These are phyloP conservation scores for Botrytis elliptica DNA, from an alignment of 2,329 filamentous ascomycete species.

Conservation along the genomic window DNA sequence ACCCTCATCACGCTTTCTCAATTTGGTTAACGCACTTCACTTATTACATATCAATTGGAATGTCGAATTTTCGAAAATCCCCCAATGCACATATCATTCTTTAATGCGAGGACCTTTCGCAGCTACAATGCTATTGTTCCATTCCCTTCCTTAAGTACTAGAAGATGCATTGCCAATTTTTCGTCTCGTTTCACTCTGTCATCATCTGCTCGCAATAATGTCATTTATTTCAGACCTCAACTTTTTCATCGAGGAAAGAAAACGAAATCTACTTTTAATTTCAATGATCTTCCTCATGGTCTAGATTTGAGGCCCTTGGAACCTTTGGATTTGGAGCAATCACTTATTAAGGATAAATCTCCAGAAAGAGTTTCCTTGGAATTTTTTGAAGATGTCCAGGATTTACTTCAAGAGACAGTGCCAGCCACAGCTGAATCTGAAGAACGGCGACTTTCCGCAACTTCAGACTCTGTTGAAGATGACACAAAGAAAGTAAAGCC, in stretches of 20 bases:
- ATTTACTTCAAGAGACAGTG: neutral
- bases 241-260: conserved; percentile 49
- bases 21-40: neutral
- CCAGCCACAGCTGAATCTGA: neutral
- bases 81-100: conserved; percentile 14
- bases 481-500: neutral
- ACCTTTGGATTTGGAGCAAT: conserved; percentile 37
- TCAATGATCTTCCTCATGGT: conserved; percentile 52
- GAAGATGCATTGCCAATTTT: neutral
- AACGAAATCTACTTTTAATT: conserved; percentile 52
- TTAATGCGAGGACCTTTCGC: conserved; percentile 10
- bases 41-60: neutral
- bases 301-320: conserved; percentile 31
- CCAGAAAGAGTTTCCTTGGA: neutral
- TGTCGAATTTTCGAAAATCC: neutral
- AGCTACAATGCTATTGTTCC: neutral
- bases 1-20: neutral
- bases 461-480: neutral
- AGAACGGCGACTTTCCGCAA: neutral
- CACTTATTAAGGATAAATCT: neutral
- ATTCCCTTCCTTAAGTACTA: neutral
- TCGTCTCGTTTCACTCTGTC: neutral
- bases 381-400: conserved; percentile 3
- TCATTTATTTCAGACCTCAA: neutral
- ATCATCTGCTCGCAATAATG: neutral